Percentiles rank a stretch among this genome's conserved stretches.
Conservation (phyloP, 306 rosid genomes). For the Cucurbita argyrosperma region DNA sequence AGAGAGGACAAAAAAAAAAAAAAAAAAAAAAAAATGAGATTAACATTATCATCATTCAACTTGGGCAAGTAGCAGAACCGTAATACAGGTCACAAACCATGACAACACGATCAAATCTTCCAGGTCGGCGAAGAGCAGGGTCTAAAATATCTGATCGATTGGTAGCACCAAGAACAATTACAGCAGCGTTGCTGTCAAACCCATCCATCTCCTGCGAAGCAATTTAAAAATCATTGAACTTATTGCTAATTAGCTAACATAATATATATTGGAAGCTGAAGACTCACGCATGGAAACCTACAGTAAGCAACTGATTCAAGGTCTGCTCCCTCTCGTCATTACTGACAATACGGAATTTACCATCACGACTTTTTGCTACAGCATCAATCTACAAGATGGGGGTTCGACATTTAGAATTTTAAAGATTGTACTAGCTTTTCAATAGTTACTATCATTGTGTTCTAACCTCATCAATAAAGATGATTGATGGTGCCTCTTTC, state of each 20-base stretch:
- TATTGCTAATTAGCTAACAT: neutral
- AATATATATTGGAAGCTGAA: constrained; percentile 10
- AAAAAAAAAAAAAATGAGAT: neutral
- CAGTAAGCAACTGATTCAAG: constrained; percentile 95
- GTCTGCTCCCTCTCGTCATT: constrained; percentile 98
- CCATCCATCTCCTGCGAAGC: constrained; percentile 94
- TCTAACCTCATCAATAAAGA: constrained; percentile 89
- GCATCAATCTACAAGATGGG: constrained; percentile 76
- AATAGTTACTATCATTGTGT: neutral
- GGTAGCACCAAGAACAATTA: constrained; percentile 94
- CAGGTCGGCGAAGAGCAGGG: constrained; percentile 97
- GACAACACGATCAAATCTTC: constrained; percentile 95
- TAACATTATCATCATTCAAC: constrained; percentile 7
- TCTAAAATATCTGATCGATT: constrained; percentile 85
- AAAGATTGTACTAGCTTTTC: constrained; percentile 4
- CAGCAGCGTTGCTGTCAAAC: constrained; percentile 94
- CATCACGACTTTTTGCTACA: constrained; percentile 98
- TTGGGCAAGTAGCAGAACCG: constrained; percentile 5
- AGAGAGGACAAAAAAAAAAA: neutral
- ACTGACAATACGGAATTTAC: constrained; percentile 86
- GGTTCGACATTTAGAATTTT: neutral
- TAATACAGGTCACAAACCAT: constrained; percentile 39
- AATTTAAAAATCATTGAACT: constrained; percentile 7
- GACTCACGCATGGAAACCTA: constrained; percentile 27
- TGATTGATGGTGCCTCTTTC: constrained; percentile 91